These are phyloP conservation scores for Myriosclerotinia duriaeana DNA, from an alignment of 2,329 filamentous ascomycete species.

Conservation along the genomic window DNA sequence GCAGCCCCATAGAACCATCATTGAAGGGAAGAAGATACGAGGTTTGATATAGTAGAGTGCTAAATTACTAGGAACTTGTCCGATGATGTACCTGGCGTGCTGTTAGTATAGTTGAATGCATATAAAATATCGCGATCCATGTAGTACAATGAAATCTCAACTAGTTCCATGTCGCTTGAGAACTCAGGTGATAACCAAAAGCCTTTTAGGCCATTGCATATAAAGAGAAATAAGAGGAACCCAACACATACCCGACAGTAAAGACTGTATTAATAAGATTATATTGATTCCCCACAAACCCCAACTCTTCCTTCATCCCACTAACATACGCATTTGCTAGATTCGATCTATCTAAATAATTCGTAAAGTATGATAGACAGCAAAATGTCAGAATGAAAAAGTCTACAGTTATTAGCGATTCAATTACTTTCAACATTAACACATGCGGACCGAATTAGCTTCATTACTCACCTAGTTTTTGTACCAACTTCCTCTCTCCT, in stretches of 20 bases:
- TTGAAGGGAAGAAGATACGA: slow-evolving; percentile 61
- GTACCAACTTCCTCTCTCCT: slow-evolving; percentile 25
- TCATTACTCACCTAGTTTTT: slow-evolving; percentile 16
- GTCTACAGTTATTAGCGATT: slow-evolving; percentile 6
- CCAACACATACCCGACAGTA: slow-evolving; percentile 33
- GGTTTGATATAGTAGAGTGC: slow-evolving; percentile 63
- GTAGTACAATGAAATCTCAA: not conserved
- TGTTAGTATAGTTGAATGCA: not conserved
- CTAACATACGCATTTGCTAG: slow-evolving; percentile 46
- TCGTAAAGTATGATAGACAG: slow-evolving; percentile 37
- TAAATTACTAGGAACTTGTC: slow-evolving; percentile 61
- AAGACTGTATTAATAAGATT: slow-evolving; percentile 55
- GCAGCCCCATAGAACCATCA: slow-evolving; percentile 63
- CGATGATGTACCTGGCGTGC: slow-evolving; percentile 48
- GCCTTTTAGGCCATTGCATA: not conserved
- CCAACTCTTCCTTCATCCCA: slow-evolving; percentile 51
- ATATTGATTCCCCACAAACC: slow-evolving; percentile 45
- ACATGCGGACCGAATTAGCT: not conserved
- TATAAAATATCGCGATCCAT: not conserved
- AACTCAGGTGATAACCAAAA: not conserved
- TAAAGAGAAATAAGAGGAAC: not conserved
- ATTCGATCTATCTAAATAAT: slow-evolving; percentile 37
- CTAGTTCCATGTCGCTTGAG: not conserved
- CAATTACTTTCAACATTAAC: not conserved
- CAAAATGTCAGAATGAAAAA: slow-evolving; percentile 27